Evolutionary conservation across 139 green algal genomes (phyloP), one percentile per base, ranked within the genome.

Genomic region (Pleodorina starrii): DNA sequence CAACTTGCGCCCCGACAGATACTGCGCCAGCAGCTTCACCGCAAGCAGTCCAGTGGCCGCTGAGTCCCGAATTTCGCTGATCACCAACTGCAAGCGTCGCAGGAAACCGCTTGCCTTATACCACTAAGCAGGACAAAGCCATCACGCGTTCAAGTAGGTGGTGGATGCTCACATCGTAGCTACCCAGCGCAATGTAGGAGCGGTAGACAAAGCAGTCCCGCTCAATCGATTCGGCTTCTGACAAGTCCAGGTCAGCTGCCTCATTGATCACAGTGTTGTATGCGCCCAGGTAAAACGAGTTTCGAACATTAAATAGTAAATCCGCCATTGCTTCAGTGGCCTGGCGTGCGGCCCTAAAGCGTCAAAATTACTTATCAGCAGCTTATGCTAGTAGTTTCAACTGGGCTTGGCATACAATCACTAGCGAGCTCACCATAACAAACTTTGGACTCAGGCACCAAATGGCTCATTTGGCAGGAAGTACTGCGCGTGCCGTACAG

Each of bases 101-200:
- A n/a, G 72, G 25, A 69, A 10, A n/a, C n/a, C n/a, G n/a, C n/a
- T n/a, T n/a, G n/a, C n/a, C n/a, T n/a, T n/a, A n/a, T n/a, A n/a
- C n/a, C n/a, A n/a, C n/a, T n/a, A n/a, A n/a, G n/a, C n/a, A n/a
- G n/a, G n/a, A n/a, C n/a, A n/a, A n/a, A n/a, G n/a, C n/a, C n/a
- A n/a, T n/a, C n/a, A n/a, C n/a, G n/a, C n/a, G n/a, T n/a, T n/a
- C n/a, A n/a, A n/a, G n/a, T n/a, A n/a, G n/a, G n/a, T n/a, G n/a
- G n/a, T n/a, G n/a, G 21, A 60, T 35, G 14, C 90, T 88, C 77
- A 99, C 98, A 90, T 99, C 95, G 68, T 97, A 97, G 87, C 92
- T 97, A 16, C 98, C 97, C 5, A 99, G 90, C 5, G 97, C 98
- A 43, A 99, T 97, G 93, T 99, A 99, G 4, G 97, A 97, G 21